Conservation (phyloP, 768 basidiomycete species). For the Dioszegia hungarica region DNA sequence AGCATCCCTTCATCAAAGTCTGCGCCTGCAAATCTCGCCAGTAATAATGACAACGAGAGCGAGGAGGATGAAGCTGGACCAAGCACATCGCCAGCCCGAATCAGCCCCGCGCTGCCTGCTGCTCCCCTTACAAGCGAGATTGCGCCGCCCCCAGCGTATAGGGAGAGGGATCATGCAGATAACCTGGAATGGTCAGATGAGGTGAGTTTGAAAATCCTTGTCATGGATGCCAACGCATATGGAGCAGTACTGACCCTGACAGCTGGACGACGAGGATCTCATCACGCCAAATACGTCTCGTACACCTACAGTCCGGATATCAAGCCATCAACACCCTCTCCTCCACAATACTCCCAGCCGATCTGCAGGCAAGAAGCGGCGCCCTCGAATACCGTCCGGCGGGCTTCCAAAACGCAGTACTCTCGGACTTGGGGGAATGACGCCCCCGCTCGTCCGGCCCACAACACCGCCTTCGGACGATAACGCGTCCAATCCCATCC, state of each 20-base stretch:
- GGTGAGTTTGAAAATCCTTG: background rate
- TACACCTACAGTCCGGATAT: background rate
- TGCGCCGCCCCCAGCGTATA: slow-evolving; percentile 2
- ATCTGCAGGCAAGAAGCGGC: slow-evolving; percentile 5
- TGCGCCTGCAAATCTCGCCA: background rate
- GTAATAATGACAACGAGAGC: too few species aligned
- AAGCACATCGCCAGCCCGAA: too few species aligned
- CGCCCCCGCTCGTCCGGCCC: background rate
- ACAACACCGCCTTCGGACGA: background rate
- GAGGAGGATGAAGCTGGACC: too few species aligned
- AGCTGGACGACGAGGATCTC: slow-evolving; percentile 1
- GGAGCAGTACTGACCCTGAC: background rate
- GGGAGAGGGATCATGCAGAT: slow-evolving; percentile 1
- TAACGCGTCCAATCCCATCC: background rate
- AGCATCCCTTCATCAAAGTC: background rate
- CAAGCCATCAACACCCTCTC: slow-evolving; percentile 5
- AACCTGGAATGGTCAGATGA: background rate
- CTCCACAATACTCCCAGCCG: slow-evolving; percentile 5
- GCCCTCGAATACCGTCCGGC: background rate
- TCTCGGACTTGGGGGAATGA: background rate
- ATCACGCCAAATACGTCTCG: slow-evolving; percentile 1
- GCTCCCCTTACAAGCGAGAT: too few species aligned
- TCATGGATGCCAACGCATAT: background rate
- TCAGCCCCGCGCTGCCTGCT: too few species aligned
- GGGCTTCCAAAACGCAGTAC: background rate